phyloP scores from a whole-genome alignment of 1,284 basidiomycete species.

The Coniferiporia sulphurascens region DNA sequence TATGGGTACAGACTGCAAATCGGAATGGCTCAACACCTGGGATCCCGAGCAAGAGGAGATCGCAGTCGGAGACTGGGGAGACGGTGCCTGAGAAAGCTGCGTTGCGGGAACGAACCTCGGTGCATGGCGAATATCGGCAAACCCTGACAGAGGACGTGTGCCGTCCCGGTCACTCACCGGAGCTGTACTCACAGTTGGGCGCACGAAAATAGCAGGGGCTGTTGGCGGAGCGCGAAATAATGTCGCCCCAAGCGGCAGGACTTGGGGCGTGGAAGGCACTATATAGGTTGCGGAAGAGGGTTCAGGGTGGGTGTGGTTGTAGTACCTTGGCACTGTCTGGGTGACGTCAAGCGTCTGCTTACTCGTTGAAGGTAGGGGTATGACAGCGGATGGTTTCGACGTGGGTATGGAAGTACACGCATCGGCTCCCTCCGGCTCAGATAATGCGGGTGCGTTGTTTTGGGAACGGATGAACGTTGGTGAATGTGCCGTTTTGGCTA shows the following conservation, averaged over 20 bases:
- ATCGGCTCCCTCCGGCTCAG: neutral
- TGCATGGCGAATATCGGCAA: neutral
- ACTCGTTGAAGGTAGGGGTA: neutral
- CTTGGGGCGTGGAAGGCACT: too few species aligned
- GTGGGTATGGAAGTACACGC: neutral
- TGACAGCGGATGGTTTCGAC: neutral
- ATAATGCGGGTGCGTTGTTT: neutral
- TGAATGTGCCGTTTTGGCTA: neutral
- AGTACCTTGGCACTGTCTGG: neutral
- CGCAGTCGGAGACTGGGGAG: neutral
- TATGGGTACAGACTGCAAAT: neutral
- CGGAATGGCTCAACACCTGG: too few species aligned
- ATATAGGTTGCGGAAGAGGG: too few species aligned
- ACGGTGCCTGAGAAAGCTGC: neutral
- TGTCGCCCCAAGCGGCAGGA: too few species aligned
- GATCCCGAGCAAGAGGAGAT: too few species aligned
- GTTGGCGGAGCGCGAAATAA: neutral
- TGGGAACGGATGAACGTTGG: neutral
- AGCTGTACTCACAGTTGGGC: neutral
- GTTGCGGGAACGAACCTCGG: conserved; percentile 6
- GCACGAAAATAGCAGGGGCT: neutral
- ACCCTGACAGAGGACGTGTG: neutral
- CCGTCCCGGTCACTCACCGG: too few species aligned
- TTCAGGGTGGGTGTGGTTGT: neutral
- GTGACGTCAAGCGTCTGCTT: neutral